Percentiles rank a stretch among this genome's conserved stretches.
Conservation (phyloP, 2,329 filamentous ascomycete genomes). For the Phoma herbarum region DNA sequence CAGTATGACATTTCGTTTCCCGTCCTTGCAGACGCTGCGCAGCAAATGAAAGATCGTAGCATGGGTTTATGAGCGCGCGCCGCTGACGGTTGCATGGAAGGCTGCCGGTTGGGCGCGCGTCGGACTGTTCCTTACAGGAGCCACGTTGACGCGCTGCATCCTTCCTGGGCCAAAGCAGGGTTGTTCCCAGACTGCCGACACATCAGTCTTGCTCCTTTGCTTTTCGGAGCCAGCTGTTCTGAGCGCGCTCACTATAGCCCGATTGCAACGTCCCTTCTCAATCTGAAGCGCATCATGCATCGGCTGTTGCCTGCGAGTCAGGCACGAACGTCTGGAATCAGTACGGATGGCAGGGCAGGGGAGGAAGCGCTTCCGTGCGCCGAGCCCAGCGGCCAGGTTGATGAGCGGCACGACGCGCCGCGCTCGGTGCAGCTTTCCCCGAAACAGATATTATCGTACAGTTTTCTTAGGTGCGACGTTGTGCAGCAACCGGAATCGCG, state of each 20-base stretch:
- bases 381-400: conserved; percentile 10
- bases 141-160: conserved; percentile 28
- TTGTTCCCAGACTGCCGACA: neutral
- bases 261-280: neutral
- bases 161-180: conserved; percentile 1
- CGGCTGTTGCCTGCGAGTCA: conserved; percentile 1
- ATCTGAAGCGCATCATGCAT: neutral
- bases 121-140: conserved; percentile 31
- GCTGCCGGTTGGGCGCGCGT: conserved; percentile 41
- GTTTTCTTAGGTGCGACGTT: neutral
- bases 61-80: conserved; percentile 16
- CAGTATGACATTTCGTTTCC: conserved; percentile 5
- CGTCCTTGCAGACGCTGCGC: neutral
- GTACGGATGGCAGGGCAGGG: neutral
- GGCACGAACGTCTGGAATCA: neutral
- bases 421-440: conserved; percentile 9
- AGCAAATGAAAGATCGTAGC: conserved; percentile 15
- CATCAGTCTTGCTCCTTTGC: conserved; percentile 2
- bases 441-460: conserved; percentile 9
- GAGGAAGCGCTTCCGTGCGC: conserved; percentile 7
- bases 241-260: neutral
- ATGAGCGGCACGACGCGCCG: conserved; percentile 9
- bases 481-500: neutral
- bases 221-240: neutral
- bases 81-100: conserved; percentile 39